Evolutionary conservation across 2,329 filamentous ascomycete genomes (phyloP), one percentile per base, ranked within the genome.

Genomic region (Amphichorda felina): DNA sequence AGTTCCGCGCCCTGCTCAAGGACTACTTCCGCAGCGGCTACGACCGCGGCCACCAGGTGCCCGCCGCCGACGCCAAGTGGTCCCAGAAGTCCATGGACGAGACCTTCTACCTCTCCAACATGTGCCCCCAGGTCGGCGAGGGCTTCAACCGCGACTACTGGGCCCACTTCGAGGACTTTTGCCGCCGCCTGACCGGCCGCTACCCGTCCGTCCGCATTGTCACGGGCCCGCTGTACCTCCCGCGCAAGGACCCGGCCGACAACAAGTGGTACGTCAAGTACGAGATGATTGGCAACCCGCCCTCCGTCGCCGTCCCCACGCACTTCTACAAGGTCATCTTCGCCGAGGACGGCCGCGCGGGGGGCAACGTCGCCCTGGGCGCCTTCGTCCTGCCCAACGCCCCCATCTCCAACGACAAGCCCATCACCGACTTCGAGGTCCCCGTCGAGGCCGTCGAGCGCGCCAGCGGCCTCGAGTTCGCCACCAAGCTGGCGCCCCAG

Each of bases 241-340:
- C 91, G 8, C 82, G 82, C 57, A 75, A 79, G 40, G 86, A 94
- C 45, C 69, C 78, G 4, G 60, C 61, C 38, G 91, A 96, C 64
- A 82, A 83, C 48, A 96, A 96, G 66, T 98, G 88, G 87, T 81
- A 87, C 46, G 87, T 95, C 39, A 79, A 71, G 41, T 96, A 98
- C 64, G 91, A 98, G 64, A 82, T 98, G 40, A 94, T 98, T 48
- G 91, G 91, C 27, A 82, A 70, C 54, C 91, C 91, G 44, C 89
- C 91, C 7, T 93, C 87, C 50, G 82, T 98, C 37, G 88, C 91
- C 18, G 91, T 98, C 36, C 91, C 91, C 3, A 98, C 91, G 16
- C 91, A 98, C 59, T 98, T 98, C 64, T 98, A 94, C 73, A 98
- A 98, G 67, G 86, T 98, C 51, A 91, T 98, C 48, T 94, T 91